Conservation (phyloP, 257 asterid species). For the Solanum bulbocastanum region DNA sequence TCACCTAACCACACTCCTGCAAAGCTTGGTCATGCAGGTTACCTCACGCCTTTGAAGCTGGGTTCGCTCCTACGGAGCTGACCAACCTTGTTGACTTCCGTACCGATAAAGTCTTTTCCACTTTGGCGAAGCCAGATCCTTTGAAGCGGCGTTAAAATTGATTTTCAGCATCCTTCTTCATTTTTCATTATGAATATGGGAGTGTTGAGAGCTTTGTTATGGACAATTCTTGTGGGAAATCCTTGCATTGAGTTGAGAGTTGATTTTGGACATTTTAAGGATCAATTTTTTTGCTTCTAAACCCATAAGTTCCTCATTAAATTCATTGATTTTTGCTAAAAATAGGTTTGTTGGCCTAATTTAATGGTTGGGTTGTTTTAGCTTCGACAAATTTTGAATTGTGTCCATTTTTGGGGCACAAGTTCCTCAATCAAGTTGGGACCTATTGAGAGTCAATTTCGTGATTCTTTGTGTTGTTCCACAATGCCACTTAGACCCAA, state of each 20-base stretch:
- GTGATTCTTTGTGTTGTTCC: not conserved
- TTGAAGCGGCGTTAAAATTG: not conserved
- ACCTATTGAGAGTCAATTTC: not conserved
- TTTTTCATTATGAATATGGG: not conserved
- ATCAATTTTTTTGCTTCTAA: too few species aligned
- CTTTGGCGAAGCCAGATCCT: fast-evolving
- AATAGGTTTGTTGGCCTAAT: not conserved
- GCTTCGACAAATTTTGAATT: not conserved
- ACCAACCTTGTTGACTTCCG: not conserved
- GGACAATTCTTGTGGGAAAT: not conserved
- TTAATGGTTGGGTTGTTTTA: not conserved
- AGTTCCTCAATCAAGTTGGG: not conserved
- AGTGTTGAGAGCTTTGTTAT: not conserved
- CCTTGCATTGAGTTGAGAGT: not conserved
- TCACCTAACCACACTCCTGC: not conserved
- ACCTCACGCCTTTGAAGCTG: not conserved
- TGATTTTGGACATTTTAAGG: not conserved
- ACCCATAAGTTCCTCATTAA: not conserved
- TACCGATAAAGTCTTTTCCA: not conserved
- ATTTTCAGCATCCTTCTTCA: not conserved
- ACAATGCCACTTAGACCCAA: not conserved
- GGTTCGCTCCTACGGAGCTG: not conserved
- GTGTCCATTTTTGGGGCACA: not conserved
- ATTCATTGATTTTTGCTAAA: not conserved
- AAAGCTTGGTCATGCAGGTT: not conserved